Evolutionary conservation across 345 rosid species (phyloP).

Genomic region (Euclidium syriacum): DNA sequence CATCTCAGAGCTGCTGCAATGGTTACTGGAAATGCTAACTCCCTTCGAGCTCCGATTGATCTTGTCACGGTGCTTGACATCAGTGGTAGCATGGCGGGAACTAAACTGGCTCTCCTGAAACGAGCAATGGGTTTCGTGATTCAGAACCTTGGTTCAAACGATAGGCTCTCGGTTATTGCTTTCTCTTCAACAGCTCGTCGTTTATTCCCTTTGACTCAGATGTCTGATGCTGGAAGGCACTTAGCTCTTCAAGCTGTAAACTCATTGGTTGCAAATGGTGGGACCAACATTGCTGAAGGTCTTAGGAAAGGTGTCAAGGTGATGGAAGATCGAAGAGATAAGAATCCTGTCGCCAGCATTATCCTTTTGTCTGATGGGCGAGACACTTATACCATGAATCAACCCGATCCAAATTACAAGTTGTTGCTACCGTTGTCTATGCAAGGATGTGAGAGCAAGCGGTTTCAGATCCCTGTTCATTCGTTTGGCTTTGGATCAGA

Average conservation of each 20-base stretch:
- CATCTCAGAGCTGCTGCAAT: slow-evolving; percentile 71
- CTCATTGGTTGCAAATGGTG: slow-evolving; percentile 88
- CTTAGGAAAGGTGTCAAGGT: slow-evolving; percentile 88
- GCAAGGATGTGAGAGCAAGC: slow-evolving; percentile 40
- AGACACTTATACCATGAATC: slow-evolving; percentile 70
- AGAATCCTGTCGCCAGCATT: slow-evolving; percentile 82
- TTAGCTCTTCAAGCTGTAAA: slow-evolving; percentile 85
- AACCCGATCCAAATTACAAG: slow-evolving; percentile 53
- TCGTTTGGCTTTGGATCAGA: slow-evolving; percentile 92
- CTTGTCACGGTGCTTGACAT: slow-evolving; percentile 89
- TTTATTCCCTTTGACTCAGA: slow-evolving; percentile 69
- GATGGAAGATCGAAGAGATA: slow-evolving; percentile 75
- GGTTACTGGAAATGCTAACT: slow-evolving; percentile 27
- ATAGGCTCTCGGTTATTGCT: slow-evolving; percentile 93
- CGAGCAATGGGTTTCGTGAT: slow-evolving; percentile 99
- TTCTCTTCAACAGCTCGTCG: slow-evolving; percentile 96
- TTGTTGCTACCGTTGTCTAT: slow-evolving; percentile 62
- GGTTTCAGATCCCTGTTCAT: slow-evolving; percentile 84
- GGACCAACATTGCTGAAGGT: slow-evolving; percentile 96
- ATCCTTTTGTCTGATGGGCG: slow-evolving; percentile 92
- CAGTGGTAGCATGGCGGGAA: slow-evolving; percentile 99
- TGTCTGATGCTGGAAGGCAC: slow-evolving; percentile 75
- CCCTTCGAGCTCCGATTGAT: slow-evolving; percentile 71
- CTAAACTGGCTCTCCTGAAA: slow-evolving; percentile 89
- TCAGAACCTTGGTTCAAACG: slow-evolving; percentile 83